Base-by-base conservation (phyloP, 2,329 filamentous ascomycete genomes). In the Clarireedia monteithiana region DNA sequence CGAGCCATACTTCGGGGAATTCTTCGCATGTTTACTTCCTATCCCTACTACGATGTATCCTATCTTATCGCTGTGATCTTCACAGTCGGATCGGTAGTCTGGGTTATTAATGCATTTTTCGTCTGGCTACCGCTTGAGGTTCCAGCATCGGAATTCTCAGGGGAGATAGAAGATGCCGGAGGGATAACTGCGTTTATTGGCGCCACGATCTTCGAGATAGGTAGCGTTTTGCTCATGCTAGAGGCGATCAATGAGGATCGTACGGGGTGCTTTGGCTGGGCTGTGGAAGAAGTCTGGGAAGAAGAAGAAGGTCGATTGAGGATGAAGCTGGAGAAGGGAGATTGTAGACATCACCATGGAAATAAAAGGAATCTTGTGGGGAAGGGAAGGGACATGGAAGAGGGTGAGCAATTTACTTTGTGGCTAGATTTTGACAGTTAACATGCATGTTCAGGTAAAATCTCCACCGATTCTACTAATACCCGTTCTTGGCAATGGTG, bases 201-300 rank as follows among this genome's bases (percentile, higher is more conserved):
- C 4, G 83, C 83, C 0, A 85, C 82, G 0, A 71, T 88, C 6
- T 88, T 89, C 66, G 82, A 85, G 61, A 53, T 84, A 4, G 84
- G 84, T 0, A 82, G 80, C 38, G 64, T 87, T 1, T 68, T 88
- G 1, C 72, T 88, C 26, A 74, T 88, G 68, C 71, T 86, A 1
- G 85, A 88, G 67, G 84, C 84, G 3, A 74, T 86, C n/a, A 88
- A 88, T 65, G 81, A 83, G 63, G 82, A 86, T 62, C 73, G 78
- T 12, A 72, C 77, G 0, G 81, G 79, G 12, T 88, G 84, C 66
- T 88, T 88, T 65, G 84, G 85, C 3, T 88, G 83, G 83, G 84
- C 84, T 0, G 62, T 88, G 1, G 79, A 85, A 60, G 73, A 74
- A 23, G 74, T 73, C 0, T 42, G 79, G 2, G 63, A 63, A 50